phyloP scores from a whole-genome alignment of 345 rosid species.

The Moricandia arvensis region DNA sequence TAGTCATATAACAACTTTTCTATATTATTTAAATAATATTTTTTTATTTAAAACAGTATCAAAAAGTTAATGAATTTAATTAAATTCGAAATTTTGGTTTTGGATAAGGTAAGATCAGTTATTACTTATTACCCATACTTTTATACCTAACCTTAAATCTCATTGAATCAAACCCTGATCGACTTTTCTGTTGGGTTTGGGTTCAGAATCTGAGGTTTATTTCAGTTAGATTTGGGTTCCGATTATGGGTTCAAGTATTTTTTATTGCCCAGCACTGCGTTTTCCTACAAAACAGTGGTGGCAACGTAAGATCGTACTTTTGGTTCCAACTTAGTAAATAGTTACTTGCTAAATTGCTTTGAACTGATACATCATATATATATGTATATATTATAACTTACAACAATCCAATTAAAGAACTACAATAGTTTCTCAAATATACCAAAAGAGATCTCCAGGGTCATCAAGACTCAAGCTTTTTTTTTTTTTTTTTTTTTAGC shows the following conservation, averaged over 20 bases:
- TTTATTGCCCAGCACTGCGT: neutral
- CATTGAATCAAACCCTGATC: too few relatives aligned
- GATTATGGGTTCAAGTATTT: neutral
- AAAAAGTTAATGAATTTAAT: too few relatives aligned
- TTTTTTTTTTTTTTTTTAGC: neutral
- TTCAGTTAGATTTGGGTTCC: neutral
- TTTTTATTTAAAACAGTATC: too few relatives aligned
- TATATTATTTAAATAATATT: too few relatives aligned
- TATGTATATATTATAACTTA: neutral
- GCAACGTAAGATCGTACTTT: neutral
- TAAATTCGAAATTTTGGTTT: too few relatives aligned
- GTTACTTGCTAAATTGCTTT: neutral
- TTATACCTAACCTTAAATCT: too few relatives aligned
- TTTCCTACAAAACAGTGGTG: neutral
- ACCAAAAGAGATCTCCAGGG: neutral
- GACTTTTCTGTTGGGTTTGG: too few relatives aligned
- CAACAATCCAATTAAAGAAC: neutral
- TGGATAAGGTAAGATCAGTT: too few relatives aligned
- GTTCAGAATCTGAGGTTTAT: neutral
- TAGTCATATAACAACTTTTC: too few relatives aligned
- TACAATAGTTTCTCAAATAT: neutral
- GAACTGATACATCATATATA: neutral
- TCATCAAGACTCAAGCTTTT: constrained; percentile 7
- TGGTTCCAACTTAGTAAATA: neutral
- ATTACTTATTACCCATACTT: too few relatives aligned